Conservation (phyloP, 148 eudicot genomes). For the Rhododendron mucronatum region DNA sequence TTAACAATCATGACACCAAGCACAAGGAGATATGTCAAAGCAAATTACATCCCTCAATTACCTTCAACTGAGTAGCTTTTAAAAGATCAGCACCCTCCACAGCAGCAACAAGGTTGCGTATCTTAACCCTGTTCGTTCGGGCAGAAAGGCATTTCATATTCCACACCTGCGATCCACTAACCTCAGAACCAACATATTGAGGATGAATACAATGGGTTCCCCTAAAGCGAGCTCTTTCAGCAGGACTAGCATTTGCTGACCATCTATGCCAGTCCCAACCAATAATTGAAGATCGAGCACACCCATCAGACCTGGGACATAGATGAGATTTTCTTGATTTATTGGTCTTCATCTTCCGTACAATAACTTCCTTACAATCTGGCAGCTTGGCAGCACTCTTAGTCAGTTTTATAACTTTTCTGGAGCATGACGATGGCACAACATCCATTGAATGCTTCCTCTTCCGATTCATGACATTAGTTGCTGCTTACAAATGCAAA, state of each 20-base stretch:
- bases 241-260: constrained; percentile 73
- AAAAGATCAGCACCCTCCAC: constrained; percentile 96
- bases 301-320: constrained; percentile 70
- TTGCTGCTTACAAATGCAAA: constrained; percentile 28
- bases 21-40: neutral
- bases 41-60: constrained; percentile 16
- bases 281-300: constrained; percentile 82
- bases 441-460: constrained; percentile 50
- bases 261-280: constrained; percentile 98
- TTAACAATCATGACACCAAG: neutral
- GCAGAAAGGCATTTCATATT: constrained; percentile 76
- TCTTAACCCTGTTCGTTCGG: constrained; percentile 87
- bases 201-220: constrained; percentile 41
- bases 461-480: constrained; percentile 41
- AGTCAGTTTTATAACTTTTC: constrained; percentile 37
- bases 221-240: constrained; percentile 74
- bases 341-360: constrained; percentile 23
- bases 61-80: constrained; percentile 92
- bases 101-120: constrained; percentile 94
- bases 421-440: constrained; percentile 19
- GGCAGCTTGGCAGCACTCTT: constrained; percentile 35
- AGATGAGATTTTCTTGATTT: constrained; percentile 35
- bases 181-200: constrained; percentile 35
- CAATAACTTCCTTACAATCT: constrained; percentile 26
- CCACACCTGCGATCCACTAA: constrained; percentile 34